These are phyloP conservation scores for Erodium trifolium DNA, from an alignment of 441 rosid genomes.

Conservation along the genomic window DNA sequence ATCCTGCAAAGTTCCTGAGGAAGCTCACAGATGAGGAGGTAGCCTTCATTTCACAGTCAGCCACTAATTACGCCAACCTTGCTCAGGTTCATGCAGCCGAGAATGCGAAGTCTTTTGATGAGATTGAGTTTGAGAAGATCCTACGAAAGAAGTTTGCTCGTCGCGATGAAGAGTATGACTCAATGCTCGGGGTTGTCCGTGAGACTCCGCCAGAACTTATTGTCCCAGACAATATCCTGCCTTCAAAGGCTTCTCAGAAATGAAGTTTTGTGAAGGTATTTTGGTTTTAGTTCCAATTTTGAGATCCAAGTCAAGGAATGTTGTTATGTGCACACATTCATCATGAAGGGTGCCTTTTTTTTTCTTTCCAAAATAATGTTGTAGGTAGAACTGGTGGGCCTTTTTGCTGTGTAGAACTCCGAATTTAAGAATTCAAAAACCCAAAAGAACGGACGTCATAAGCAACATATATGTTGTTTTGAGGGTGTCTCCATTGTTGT, in stretches of 20 bases:
- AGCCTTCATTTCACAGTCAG: slow-evolving; percentile 33
- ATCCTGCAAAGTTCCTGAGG: no score
- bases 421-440: no score
- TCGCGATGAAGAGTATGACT: slow-evolving; percentile 72
- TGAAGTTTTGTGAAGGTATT: neutral
- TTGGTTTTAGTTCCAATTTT: neutral
- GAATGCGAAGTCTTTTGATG: slow-evolving; percentile 69
- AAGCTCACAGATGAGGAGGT: slow-evolving; percentile 31
- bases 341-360: neutral
- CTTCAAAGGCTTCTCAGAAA: neutral
- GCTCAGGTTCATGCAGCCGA: slow-evolving; percentile 23
- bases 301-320: neutral
- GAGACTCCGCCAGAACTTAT: neutral
- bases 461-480: neutral
- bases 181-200: slow-evolving; percentile 52
- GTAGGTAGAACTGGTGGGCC: neutral
- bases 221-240: neutral
- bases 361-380: neutral
- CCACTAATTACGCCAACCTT: neutral
- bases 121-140: slow-evolving; percentile 80
- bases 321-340: neutral
- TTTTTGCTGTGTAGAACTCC: neutral
- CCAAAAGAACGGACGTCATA: neutral
- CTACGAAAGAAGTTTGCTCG: slow-evolving; percentile 66
- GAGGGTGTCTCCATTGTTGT: neutral